These are phyloP conservation scores for Crepidotus variabilis DNA, from an alignment of 768 basidiomycete genomes.

Conservation along the genomic window DNA sequence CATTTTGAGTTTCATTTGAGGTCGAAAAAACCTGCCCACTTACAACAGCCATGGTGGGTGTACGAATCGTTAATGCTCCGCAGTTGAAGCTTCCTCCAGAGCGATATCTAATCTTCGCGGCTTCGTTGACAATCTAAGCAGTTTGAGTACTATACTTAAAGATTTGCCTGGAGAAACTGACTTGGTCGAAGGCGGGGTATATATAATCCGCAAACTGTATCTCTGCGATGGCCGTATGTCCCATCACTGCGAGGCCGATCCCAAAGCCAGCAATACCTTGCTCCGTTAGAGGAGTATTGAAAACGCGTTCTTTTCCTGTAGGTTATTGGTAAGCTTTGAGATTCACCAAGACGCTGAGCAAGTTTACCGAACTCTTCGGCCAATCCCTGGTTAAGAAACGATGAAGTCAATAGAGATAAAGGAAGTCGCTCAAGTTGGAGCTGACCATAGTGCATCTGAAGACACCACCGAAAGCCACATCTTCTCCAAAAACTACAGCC, in stretches of 20 bases:
- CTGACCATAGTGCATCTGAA: conserved; percentile 88
- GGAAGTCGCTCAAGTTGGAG: background rate
- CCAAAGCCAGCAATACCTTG: conserved; percentile 96
- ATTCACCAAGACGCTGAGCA: conserved; percentile 15
- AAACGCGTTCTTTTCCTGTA: conserved; percentile 84
- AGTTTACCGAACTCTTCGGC: conserved; percentile 83
- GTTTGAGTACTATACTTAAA: background rate
- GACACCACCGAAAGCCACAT: conserved; percentile 92
- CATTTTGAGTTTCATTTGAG: background rate
- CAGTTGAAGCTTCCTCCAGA: conserved; percentile 81
- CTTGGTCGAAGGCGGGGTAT: conserved; percentile 93
- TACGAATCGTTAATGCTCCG: conserved; percentile 79
- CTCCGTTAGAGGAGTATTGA: conserved; percentile 91
- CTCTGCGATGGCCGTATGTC: conserved; percentile 92
- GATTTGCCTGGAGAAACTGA: conserved; percentile 19
- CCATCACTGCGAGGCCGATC: conserved; percentile 89
- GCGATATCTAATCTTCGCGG: conserved; percentile 88
- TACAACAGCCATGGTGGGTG: conserved; percentile 88
- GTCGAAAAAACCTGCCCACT: conserved; percentile 24
- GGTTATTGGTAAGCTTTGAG: background rate
- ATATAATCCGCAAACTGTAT: conserved; percentile 92
- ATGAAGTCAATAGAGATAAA: conserved; percentile 1
- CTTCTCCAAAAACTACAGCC: conserved; percentile 88
- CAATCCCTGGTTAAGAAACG: conserved; percentile 56
- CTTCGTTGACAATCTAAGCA: conserved; percentile 89